Evolutionary conservation across 305 asterid species (phyloP).

Genomic region (Rubia occidens): DNA sequence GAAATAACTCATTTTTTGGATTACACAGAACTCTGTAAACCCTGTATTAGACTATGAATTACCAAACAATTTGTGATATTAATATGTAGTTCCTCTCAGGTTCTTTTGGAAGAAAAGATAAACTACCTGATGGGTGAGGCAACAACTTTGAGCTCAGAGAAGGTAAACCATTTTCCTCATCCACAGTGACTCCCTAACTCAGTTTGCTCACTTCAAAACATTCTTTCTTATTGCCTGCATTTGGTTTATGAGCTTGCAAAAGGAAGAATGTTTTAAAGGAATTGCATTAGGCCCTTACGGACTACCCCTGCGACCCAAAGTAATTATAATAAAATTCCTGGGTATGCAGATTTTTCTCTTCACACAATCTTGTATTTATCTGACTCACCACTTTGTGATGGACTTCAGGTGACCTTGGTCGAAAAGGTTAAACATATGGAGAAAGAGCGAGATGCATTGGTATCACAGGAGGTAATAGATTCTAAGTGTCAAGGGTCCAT

Average conservation of each 20-base stretch:
- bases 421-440: constrained; percentile 38
- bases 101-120: constrained; percentile 35
- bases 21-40: not conserved
- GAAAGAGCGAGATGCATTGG: constrained; percentile 45
- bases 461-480: constrained; percentile 46
- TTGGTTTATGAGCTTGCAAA: too few species aligned
- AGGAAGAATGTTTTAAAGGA: too few species aligned
- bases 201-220: not conserved
- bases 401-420: constrained; percentile 39
- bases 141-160: constrained; percentile 33
- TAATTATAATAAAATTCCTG: too few species aligned
- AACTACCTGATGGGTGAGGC: constrained; percentile 39
- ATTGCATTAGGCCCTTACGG: too few species aligned
- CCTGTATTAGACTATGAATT: not conserved
- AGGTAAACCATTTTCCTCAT: constrained; percentile 27
- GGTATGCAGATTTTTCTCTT: not conserved
- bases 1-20: not conserved
- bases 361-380: not conserved
- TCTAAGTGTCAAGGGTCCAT: not conserved
- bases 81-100: constrained; percentile 29
- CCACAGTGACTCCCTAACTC: not conserved
- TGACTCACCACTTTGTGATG: not conserved
- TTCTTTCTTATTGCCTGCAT: not conserved
- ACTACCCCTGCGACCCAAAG: too few species aligned
- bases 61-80: not conserved